Base-by-base conservation (phyloP, 2,329 filamentous ascomycete species). In the Fusarium sp. region DNA sequence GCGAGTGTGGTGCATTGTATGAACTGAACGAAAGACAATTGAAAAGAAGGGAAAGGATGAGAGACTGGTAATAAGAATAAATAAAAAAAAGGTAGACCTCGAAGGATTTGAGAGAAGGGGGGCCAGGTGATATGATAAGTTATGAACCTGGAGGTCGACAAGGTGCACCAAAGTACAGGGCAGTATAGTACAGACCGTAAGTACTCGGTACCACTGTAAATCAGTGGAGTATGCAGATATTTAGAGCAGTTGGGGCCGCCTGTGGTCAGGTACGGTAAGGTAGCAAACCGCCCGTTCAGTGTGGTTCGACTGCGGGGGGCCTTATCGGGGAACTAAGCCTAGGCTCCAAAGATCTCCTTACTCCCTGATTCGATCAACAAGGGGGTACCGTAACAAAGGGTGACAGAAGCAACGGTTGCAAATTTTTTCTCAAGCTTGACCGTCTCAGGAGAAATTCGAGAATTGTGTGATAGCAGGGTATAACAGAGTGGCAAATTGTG, bases 1-100 rank as follows among this genome's bases (percentile, higher is more conserved):
- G 74, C 87, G 84, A 63, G 82, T 83, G 77, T 89, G 87, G 78
- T 88, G 85, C 87, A 89, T 89, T 70, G 40, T 60, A 57, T 53
- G 45, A 44, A 52, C 42, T 50, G 55, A 64, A 59, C n/a, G 53
- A 52, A 40, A 44, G 30, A 51, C 55, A 47, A 51, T 49, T 49
- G 54, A 47, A 47, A 27, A 44, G 44, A 63, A 40, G 44, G 38
- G 46, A 42, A 60, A 59, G 46, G 50, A 63, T 42, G 25, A 70
- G 32, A 68, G 42, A 64, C 55, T 53, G 61, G 50, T 53, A 47
- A 46, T 47, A 51, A n/a, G 40, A 30, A 38, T 34, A 50, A n/a
- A 32, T 30, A 38, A 56, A 52, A 56, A 55, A 63, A 68, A 51
- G 34, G 46, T 40, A 66, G 63, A 69, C 63, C 60, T 66, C 53